Evolutionary conservation across 2,329 filamentous ascomycete species (phyloP).

Genomic region (Neopestalotiopsis rosae): DNA sequence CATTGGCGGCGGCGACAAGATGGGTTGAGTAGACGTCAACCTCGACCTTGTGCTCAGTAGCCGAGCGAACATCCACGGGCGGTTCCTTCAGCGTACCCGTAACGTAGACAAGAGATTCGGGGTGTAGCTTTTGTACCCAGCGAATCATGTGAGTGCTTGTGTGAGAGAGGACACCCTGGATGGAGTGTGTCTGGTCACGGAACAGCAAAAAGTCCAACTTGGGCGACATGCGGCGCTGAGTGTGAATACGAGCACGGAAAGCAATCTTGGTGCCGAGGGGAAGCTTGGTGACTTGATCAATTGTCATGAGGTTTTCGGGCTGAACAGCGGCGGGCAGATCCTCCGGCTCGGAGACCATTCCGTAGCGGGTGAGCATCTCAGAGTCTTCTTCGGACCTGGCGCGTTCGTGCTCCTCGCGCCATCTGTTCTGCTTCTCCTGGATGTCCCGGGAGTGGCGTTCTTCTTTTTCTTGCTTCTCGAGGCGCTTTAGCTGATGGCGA

Average conservation of each 20-base stretch:
- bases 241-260: conserved; percentile 78
- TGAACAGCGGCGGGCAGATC: conserved; percentile 20
- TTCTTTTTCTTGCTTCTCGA: conserved; percentile 35
- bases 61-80: conserved; percentile 75
- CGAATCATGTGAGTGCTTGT: conserved; percentile 68
- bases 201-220: conserved; percentile 85
- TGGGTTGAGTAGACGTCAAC: conserved; percentile 65
- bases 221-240: conserved; percentile 79
- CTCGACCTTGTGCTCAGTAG: conserved; percentile 76
- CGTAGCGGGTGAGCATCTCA: conserved; percentile 25
- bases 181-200: conserved; percentile 79
- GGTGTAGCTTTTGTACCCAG: conserved; percentile 81
- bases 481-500: conserved; percentile 29
- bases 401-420: conserved; percentile 34
- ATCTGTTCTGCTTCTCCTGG: conserved; percentile 27
- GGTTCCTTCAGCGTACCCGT: conserved; percentile 75
- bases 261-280: conserved; percentile 62
- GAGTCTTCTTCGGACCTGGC: conserved; percentile 22
- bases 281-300: conserved; percentile 44
- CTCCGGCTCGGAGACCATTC: conserved; percentile 23
- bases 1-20: conserved; percentile 51
- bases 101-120: conserved; percentile 79
- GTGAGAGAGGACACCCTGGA: conserved; percentile 75
- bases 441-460: conserved; percentile 35
- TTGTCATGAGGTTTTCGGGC: conserved; percentile 27